Conservation (phyloP, 768 basidiomycete species). For the Trametes villosa region DNA sequence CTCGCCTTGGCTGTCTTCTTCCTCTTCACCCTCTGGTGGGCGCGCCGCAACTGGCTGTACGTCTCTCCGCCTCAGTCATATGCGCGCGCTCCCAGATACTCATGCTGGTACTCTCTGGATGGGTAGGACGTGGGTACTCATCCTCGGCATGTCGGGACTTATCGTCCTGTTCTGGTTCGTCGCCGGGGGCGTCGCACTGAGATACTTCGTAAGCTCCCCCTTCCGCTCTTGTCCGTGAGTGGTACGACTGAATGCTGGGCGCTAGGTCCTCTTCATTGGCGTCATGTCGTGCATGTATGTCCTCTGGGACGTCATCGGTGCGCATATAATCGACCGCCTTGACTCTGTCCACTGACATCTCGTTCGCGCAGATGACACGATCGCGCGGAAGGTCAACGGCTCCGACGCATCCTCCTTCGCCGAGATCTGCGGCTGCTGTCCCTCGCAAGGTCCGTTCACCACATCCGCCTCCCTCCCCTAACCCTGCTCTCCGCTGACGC, state of each 20-base stretch:
- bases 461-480: neutral
- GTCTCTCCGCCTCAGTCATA: constrained; percentile 25
- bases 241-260: neutral
- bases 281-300: constrained; percentile 89
- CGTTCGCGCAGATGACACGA: constrained; percentile 68
- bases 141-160: constrained; percentile 77
- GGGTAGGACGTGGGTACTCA: constrained; percentile 74
- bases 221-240: neutral
- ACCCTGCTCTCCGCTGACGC: neutral
- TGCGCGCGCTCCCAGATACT: neutral
- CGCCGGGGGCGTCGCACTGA: constrained; percentile 68
- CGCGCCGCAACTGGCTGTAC: constrained; percentile 72
- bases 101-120: neutral
- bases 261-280: constrained; percentile 78
- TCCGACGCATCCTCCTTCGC: constrained; percentile 89
- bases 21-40: constrained; percentile 89
- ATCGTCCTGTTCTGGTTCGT: constrained; percentile 88
- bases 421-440: constrained; percentile 82
- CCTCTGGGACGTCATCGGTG: constrained; percentile 87
- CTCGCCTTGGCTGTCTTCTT: constrained; percentile 85
- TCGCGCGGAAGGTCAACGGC: constrained; percentile 81
- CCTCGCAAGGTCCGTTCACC: constrained; percentile 63
- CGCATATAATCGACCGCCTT: neutral
- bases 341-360: too few relatives aligned
- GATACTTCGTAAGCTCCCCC: constrained; percentile 65